A percentile compares a stretch with the other conserved stretches of the same genome.
These are phyloP conservation scores for Pezicula rhizophila DNA, from an alignment of 2,329 filamentous ascomycete genomes.

Conservation along the genomic window DNA sequence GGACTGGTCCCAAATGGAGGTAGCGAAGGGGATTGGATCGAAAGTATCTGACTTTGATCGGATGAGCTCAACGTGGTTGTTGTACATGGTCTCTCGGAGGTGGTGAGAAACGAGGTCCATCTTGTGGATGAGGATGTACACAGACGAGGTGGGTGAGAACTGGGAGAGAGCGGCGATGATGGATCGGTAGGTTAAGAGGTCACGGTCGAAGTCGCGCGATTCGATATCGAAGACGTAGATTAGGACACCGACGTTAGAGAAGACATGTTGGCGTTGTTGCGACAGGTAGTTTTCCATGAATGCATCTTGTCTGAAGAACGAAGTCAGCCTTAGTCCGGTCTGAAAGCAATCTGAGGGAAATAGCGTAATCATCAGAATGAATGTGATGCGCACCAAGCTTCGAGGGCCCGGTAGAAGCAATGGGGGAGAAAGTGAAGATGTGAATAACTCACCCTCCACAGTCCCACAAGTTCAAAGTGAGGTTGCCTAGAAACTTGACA, in stretches of 20 bases:
- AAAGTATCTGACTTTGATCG: slow-evolving; percentile 69
- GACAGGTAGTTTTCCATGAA: slow-evolving; percentile 99
- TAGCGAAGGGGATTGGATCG: slow-evolving; percentile 82
- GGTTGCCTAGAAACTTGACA: slow-evolving; percentile 96
- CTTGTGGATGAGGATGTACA: slow-evolving; percentile 97
- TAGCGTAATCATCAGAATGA: not conserved
- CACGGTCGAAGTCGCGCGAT: slow-evolving; percentile 86
- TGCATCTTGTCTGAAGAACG: slow-evolving; percentile 69
- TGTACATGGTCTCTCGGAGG: slow-evolving; percentile 74
- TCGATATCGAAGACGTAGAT: slow-evolving; percentile 99
- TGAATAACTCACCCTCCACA: slow-evolving; percentile 67
- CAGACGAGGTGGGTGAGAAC: slow-evolving; percentile 71
- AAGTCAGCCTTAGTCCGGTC: slow-evolving; percentile 12
- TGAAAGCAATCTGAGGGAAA: not conserved
- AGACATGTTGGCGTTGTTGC: slow-evolving; percentile 92
- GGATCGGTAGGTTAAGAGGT: slow-evolving; percentile 85
- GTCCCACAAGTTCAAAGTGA: slow-evolving; percentile 97
- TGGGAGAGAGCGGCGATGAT: slow-evolving; percentile 86
- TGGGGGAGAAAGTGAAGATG: not conserved
- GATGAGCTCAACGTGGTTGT: slow-evolving; percentile 74
- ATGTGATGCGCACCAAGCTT: not conserved
- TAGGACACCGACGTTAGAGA: slow-evolving; percentile 90
- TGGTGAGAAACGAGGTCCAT: slow-evolving; percentile 90
- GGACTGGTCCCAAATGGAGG: slow-evolving; percentile 97
- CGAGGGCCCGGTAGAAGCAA: not conserved